phyloP scores from a whole-genome alignment of 768 basidiomycete species.

The Rhodotorula diobovata region DNA sequence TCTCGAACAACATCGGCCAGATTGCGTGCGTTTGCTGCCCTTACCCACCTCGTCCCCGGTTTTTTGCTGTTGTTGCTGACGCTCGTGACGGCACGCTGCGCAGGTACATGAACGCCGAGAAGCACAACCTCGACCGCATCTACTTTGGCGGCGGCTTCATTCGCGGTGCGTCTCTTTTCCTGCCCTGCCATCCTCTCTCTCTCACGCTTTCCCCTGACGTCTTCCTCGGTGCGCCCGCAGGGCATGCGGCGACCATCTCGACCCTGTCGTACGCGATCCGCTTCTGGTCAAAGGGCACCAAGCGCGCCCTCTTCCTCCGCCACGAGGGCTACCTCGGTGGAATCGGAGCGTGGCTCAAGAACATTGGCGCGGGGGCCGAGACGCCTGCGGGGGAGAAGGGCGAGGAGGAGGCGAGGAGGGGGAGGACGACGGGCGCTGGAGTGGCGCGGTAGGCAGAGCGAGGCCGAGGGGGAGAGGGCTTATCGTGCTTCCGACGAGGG shows the following conservation, averaged over 20 bases:
- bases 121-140: constrained; percentile 90
- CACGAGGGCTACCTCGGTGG: constrained; percentile 96
- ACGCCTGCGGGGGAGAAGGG: neutral
- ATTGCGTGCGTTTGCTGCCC: constrained; percentile 91
- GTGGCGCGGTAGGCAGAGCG: neutral
- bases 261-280: constrained; percentile 98
- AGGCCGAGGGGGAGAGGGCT: too few relatives aligned
- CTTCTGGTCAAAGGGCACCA: constrained; percentile 98
- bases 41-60: neutral
- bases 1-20: constrained; percentile 99
- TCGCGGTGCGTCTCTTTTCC: constrained; percentile 73
- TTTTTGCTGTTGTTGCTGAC: neutral
- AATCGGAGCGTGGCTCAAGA: constrained; percentile 97
- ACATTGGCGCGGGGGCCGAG: constrained; percentile 57
- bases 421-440: neutral
- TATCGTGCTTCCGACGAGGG: too few relatives aligned
- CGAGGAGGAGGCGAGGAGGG: neutral
- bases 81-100: neutral
- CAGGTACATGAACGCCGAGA: constrained; percentile 99
- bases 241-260: constrained; percentile 92
- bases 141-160: constrained; percentile 99
- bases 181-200: constrained; percentile 14
- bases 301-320: constrained; percentile 89
- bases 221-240: constrained; percentile 50
- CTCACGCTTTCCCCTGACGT: neutral